Percentiles rank a stretch among this genome's conserved stretches.
Conservation (phyloP, 2,329 filamentous ascomycete species). For the Fusarium domesticum region DNA sequence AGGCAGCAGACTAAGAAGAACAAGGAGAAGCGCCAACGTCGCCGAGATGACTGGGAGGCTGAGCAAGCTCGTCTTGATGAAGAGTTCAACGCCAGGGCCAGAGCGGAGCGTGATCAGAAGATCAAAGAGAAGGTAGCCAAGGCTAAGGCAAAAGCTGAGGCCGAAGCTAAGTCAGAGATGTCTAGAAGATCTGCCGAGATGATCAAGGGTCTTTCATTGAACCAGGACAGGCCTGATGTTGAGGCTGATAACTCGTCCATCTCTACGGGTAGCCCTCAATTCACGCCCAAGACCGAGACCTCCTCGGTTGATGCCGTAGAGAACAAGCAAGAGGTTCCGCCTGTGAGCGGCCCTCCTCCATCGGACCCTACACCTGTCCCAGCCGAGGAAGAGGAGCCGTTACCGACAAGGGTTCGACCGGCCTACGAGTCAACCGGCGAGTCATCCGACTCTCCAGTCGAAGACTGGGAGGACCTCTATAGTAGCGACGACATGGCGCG, state of each 20-base stretch:
- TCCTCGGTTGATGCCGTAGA: slow-evolving; percentile 23
- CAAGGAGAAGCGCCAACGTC: slow-evolving; percentile 34
- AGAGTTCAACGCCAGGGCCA: slow-evolving; percentile 30
- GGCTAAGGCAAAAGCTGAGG: slow-evolving; percentile 17
- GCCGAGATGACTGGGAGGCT: slow-evolving; percentile 28
- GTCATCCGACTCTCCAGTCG: slow-evolving; percentile 58
- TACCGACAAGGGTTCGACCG: slow-evolving; percentile 21
- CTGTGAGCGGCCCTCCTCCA: slow-evolving; percentile 27
- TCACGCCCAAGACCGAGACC: slow-evolving; percentile 33
- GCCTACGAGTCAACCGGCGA: slow-evolving; percentile 49
- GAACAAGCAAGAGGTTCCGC: slow-evolving; percentile 37
- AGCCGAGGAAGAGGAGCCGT: slow-evolving; percentile 10
- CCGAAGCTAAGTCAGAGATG: slow-evolving; percentile 13
- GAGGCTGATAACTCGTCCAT: slow-evolving; percentile 29
- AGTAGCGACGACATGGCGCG: slow-evolving; percentile 56
- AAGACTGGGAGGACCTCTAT: slow-evolving; percentile 59
- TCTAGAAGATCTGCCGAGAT: slow-evolving; percentile 12
- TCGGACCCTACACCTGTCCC: neutral
- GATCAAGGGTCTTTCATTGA: slow-evolving; percentile 11
- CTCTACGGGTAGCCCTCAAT: slow-evolving; percentile 32
- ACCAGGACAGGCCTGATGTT: slow-evolving; percentile 9
- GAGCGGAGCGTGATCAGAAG: slow-evolving; percentile 15
- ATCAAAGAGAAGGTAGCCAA: slow-evolving; percentile 19
- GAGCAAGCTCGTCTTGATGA: slow-evolving; percentile 27
- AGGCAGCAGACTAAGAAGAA: slow-evolving; percentile 42